These are phyloP conservation scores for Umbelopsis sp. DNA, from an alignment of 192 early-diverging fungal genomes.

Conservation along the genomic window DNA sequence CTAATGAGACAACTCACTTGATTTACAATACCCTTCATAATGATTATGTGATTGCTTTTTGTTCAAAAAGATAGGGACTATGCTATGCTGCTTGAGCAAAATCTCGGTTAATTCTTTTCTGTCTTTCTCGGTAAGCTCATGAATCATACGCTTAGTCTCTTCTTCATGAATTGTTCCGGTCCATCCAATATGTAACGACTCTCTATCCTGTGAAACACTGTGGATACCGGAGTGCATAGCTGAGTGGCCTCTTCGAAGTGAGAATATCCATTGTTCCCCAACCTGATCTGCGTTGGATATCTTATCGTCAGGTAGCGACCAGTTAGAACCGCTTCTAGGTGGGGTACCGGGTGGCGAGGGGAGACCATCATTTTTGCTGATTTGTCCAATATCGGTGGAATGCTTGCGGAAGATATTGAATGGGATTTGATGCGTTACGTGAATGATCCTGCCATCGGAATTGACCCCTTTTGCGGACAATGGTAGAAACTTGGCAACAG, in stretches of 20 bases:
- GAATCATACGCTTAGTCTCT: constrained; percentile 55
- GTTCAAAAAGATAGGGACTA: constrained; percentile 81
- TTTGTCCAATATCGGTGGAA: neutral
- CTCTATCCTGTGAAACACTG: constrained; percentile 59
- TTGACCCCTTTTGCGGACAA: constrained; percentile 26
- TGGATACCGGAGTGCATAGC: constrained; percentile 87
- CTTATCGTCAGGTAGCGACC: neutral
- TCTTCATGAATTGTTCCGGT: constrained; percentile 64
- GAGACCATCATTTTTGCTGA: neutral
- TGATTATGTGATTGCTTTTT: constrained; percentile 73
- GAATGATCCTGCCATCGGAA: constrained; percentile 31
- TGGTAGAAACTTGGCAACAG: constrained; percentile 30
- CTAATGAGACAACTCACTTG: constrained; percentile 49
- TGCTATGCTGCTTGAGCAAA: constrained; percentile 56
- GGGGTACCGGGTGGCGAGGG: constrained; percentile 6
- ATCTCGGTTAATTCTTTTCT: constrained; percentile 55
- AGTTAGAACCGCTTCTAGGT: neutral
- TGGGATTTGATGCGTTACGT: constrained; percentile 41
- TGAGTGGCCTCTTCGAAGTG: constrained; percentile 76
- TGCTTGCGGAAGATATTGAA: constrained; percentile 26
- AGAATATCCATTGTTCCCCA: constrained; percentile 27
- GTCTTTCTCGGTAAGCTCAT: constrained; percentile 53
- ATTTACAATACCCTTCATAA: constrained; percentile 98
- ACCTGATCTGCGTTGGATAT: neutral
- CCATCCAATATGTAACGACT: constrained; percentile 78